Evolutionary conservation across 2,329 filamentous ascomycete species (phyloP), one percentile per base, ranked within the genome.

Genomic region (Trichoderma arundinaceum): DNA sequence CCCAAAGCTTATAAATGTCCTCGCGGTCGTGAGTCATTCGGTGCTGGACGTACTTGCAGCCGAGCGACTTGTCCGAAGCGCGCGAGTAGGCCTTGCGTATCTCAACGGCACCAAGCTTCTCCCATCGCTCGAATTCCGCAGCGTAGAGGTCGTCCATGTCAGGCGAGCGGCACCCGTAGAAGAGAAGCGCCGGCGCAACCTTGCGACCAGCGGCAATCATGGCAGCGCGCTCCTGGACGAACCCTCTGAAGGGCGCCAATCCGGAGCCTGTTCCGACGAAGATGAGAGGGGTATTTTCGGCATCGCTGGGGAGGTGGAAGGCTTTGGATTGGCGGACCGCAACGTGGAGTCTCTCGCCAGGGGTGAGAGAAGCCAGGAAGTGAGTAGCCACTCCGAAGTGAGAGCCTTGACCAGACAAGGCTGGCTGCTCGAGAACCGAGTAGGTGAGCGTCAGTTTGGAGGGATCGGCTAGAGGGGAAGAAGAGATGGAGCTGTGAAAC

Each of bases 371-470:
- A 1, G 84, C 80, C 9, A 91, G 81, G 74, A 88, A 90, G 64
- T 79, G 84, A 0, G 86, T 86, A 2, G 88, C 85, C 1, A 90
- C 87, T 58, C 88, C 88, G 7, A 84, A 72, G 75, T 86, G 81
- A 9, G 78, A 76, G 12, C 83, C 82, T 60, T 80, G 80, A 58
- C 80, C 80, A 2, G 82, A 80, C 10, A 83, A 77, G 0, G 87
- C 83, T 0, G 84, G 83, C 2, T 80, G 80, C 54, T 88, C 82
- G 58, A 91, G 82, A 1, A 93, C 83, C 3, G 84, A 83, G 77
- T 90, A 92, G 3, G 90, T 92, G 32, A 94, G 82, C 0, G 88
- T 88, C 58, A 85, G 84, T 65, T 81, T 81, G 10, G 77, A 79
- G 0, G 85, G 80, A 68, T 88, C 83, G 68, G 79, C 81, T 0